phyloP scores from a whole-genome alignment of 2,329 filamentous ascomycete species.

The Didymella pinodella region DNA sequence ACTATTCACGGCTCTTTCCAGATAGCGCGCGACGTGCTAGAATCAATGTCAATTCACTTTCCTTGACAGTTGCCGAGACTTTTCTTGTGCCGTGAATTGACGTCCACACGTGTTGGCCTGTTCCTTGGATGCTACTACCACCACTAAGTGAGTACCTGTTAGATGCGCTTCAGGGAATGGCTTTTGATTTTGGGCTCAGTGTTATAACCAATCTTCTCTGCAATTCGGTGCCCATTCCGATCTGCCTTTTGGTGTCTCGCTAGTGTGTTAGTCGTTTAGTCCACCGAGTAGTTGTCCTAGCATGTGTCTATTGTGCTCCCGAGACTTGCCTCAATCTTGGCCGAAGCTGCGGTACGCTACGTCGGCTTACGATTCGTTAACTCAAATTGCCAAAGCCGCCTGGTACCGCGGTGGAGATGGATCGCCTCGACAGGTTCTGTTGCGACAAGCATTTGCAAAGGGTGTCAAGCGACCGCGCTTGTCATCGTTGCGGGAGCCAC shows the following conservation, averaged over 20 bases:
- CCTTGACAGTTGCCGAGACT: not conserved
- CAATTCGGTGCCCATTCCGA: too few species aligned
- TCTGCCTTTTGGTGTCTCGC: too few species aligned
- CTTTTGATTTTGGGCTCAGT: not conserved
- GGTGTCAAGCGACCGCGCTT: not conserved
- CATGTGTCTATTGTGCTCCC: not conserved
- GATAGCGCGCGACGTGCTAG: conserved; percentile 7
- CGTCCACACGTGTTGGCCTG: not conserved
- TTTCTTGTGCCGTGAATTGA: not conserved
- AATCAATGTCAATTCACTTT: conserved; percentile 9
- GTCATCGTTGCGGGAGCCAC: not conserved
- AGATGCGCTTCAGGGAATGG: too few species aligned
- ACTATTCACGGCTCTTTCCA: conserved; percentile 1
- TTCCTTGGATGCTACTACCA: too few species aligned
- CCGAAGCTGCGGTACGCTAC: not conserved
- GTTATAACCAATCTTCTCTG: too few species aligned
- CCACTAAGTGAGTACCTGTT: too few species aligned
- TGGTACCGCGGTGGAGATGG: not conserved
- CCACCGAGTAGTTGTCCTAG: not conserved
- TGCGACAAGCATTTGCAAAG: not conserved
- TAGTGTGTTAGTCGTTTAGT: not conserved
- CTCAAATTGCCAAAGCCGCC: not conserved
- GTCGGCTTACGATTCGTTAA: not conserved
- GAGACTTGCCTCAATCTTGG: not conserved
- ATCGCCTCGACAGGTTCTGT: not conserved